phyloP scores from a whole-genome alignment of 148 eudicot genomes.

The Camellia sinensis region DNA sequence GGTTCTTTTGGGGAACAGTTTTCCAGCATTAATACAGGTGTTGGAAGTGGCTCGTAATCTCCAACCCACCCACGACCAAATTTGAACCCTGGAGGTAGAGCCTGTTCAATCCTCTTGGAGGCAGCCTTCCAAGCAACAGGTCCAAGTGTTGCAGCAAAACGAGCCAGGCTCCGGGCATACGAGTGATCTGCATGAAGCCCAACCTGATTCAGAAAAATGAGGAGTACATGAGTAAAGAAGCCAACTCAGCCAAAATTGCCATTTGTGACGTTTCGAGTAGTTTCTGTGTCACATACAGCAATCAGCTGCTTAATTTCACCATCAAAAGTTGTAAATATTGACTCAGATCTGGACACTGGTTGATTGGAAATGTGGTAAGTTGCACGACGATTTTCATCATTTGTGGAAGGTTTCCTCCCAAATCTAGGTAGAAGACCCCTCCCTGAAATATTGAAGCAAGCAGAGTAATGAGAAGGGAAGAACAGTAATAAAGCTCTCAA shows the following conservation, averaged over 20 bases:
- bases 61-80: slow-evolving; percentile 98
- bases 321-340: slow-evolving; percentile 60
- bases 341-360: slow-evolving; percentile 38
- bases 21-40: slow-evolving; percentile 47
- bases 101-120: slow-evolving; percentile 69
- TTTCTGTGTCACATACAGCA: slow-evolving; percentile 49
- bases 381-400: slow-evolving; percentile 73
- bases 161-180: slow-evolving; percentile 87
- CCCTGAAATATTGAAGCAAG: slow-evolving; percentile 37
- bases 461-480: slow-evolving; percentile 12
- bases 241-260: background rate
- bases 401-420: slow-evolving; percentile 50
- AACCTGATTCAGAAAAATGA: slow-evolving; percentile 47
- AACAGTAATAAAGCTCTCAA: slow-evolving; percentile 6
- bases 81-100: slow-evolving; percentile 62
- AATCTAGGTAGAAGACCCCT: slow-evolving; percentile 43
- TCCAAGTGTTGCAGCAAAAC: slow-evolving; percentile 86
- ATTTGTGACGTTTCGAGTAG: too few relatives aligned
- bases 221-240: slow-evolving; percentile 5
- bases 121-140: slow-evolving; percentile 83
- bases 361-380: slow-evolving; percentile 49
- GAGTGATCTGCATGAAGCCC: slow-evolving; percentile 73
- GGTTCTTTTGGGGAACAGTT: slow-evolving; percentile 38
- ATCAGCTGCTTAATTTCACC: slow-evolving; percentile 77
- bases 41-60: slow-evolving; percentile 80